Evolutionary conservation across 495 filamentous ascomycete genomes (phyloP).

Genomic region (Aeminium ludgeri): DNA sequence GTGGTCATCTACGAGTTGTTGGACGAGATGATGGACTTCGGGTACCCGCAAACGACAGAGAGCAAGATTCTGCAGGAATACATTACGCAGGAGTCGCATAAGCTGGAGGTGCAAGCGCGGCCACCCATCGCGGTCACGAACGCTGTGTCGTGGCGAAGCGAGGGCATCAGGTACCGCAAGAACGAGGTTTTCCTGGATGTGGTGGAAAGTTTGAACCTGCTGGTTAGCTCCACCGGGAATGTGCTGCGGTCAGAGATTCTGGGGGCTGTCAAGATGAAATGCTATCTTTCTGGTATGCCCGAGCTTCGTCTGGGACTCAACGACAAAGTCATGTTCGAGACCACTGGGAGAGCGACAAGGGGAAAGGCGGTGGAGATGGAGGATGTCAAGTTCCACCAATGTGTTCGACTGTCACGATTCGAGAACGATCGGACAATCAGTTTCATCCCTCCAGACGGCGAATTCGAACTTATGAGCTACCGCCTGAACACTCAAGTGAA

Average conservation of each 20-base stretch:
- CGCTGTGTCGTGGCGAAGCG: constrained; percentile 91
- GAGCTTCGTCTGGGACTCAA: constrained; percentile 89
- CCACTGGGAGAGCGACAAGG: constrained; percentile 80
- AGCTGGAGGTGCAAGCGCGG: constrained; percentile 93
- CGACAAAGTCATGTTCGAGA: constrained; percentile 99
- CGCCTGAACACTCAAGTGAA: constrained; percentile 97
- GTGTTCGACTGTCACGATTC: constrained; percentile 85
- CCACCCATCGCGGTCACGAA: constrained; percentile 99
- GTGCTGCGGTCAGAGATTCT: constrained; percentile 94
- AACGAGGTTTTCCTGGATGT: constrained; percentile 99
- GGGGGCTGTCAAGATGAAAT: constrained; percentile 98
- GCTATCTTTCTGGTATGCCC: constrained; percentile 96
- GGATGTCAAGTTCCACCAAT: constrained; percentile 99
- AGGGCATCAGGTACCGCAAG: constrained; percentile 97
- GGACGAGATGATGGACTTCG: constrained; percentile 99
- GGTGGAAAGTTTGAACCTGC: constrained; percentile 88
- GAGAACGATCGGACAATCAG: constrained; percentile 98
- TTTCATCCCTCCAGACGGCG: constrained; percentile 95
- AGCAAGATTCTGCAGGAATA: constrained; percentile 96
- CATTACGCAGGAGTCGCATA: constrained; percentile 98
- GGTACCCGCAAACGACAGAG: constrained; percentile 97
- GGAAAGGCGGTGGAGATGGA: constrained; percentile 99
- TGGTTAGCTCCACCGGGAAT: constrained; percentile 88
- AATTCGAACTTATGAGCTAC: constrained; percentile 99
- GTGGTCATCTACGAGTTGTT: constrained; percentile 98